Percentiles rank a stretch among this genome's conserved stretches.
These are phyloP conservation scores for Podila epicladia DNA, from an alignment of 192 early-diverging fungal genomes.

Conservation along the genomic window DNA sequence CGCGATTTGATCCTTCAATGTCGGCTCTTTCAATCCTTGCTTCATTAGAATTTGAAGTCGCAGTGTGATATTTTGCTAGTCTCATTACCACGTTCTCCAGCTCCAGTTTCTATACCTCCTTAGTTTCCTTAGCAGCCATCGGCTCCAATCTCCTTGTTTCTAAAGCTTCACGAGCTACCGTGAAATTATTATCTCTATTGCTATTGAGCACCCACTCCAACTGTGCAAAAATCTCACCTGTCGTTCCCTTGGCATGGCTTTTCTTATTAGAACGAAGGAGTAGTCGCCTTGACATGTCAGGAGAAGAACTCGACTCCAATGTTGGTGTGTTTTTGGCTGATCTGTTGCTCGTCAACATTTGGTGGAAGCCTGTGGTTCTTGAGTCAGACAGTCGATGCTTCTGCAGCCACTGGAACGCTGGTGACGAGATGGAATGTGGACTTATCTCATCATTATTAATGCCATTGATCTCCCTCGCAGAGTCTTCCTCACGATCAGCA, in stretches of 20 bases:
- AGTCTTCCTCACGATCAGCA: not conserved
- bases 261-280: not conserved
- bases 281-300: not conserved
- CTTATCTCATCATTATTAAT: not conserved
- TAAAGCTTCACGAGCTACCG: not conserved
- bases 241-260: not conserved
- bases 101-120: slow-evolving; percentile 5
- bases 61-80: too few species aligned
- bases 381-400: not conserved
- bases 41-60: too few species aligned
- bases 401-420: not conserved
- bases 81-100: not conserved
- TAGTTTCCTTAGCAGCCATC: too few species aligned
- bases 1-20: too few species aligned
- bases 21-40: too few species aligned
- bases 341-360: not conserved
- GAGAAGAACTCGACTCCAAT: slow-evolving; percentile 1
- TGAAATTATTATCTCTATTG: not conserved
- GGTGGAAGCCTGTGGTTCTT: not conserved
- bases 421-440: not conserved
- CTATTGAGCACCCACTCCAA: too few species aligned
- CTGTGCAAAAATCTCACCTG: not conserved
- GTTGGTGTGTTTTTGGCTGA: not conserved
- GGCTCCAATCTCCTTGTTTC: slow-evolving; percentile 9
- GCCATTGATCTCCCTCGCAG: not conserved